phyloP scores from a whole-genome alignment of 2,329 filamentous ascomycete genomes.

The Pseudogymnoascus sp. region DNA sequence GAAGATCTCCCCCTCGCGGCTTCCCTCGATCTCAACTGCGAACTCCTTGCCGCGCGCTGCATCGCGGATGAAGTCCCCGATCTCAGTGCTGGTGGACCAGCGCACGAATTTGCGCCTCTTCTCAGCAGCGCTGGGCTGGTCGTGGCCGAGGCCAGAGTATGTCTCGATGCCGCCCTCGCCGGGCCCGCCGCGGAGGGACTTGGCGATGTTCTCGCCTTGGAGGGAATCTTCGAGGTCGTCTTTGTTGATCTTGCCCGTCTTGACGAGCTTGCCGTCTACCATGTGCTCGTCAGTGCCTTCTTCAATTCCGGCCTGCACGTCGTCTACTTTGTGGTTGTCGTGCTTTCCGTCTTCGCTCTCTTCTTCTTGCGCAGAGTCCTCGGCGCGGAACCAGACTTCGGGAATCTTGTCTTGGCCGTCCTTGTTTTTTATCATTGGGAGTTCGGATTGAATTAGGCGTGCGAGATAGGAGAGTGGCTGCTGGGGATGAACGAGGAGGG shows the following conservation, averaged over 20 bases:
- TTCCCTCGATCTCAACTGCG: conserved; percentile 71
- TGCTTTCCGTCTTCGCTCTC: conserved; percentile 37
- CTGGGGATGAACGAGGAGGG: conserved; percentile 78
- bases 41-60: conserved; percentile 80
- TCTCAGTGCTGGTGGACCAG: conserved; percentile 82
- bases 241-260: conserved; percentile 29
- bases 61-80: conserved; percentile 90
- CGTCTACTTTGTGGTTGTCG: conserved; percentile 25
- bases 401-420: conserved; percentile 62
- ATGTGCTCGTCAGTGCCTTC: conserved; percentile 39
- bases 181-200: conserved; percentile 36
- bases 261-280: conserved; percentile 36
- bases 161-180: conserved; percentile 56
- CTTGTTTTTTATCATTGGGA: conserved; percentile 54
- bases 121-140: conserved; percentile 37
- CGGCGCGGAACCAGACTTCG: conserved; percentile 68
- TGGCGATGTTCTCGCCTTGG: conserved; percentile 38
- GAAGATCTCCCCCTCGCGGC: conserved; percentile 51
- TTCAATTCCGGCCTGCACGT: conserved; percentile 27
- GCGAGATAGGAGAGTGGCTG: conserved; percentile 88
- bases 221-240: conserved; percentile 17
- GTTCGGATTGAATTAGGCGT: conserved; percentile 77
- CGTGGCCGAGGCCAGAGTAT: conserved; percentile 62
- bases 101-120: conserved; percentile 61
- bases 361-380: conserved; percentile 54